A percentile compares a stretch with the other conserved stretches of the same genome.
Conservation (phyloP, 192 early-diverging fungal species). For the Gamsiella multidivaricata region DNA sequence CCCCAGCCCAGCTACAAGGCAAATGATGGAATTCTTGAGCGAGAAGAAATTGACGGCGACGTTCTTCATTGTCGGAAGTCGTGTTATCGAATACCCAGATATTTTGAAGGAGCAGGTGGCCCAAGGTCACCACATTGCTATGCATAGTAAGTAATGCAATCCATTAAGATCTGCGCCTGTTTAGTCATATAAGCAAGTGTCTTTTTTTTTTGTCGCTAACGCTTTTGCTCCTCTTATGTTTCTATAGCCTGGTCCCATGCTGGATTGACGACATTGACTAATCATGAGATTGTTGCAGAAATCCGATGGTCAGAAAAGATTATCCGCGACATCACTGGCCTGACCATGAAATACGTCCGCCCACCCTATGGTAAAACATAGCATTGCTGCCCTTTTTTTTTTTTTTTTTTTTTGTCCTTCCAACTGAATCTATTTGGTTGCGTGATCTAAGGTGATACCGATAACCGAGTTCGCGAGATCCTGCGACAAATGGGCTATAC, state of each 20-base stretch:
- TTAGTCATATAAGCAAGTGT: background rate
- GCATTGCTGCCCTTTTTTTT: background rate
- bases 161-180: background rate
- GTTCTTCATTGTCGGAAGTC: slow-evolving; percentile 60
- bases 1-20: slow-evolving; percentile 47
- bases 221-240: no score
- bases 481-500: slow-evolving; percentile 62
- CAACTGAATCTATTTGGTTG: no score
- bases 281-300: slow-evolving; percentile 65
- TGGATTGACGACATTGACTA: slow-evolving; percentile 59
- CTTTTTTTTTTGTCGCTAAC: background rate
- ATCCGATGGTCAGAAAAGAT: slow-evolving; percentile 62
- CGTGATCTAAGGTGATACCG: slow-evolving; percentile 55
- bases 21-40: slow-evolving; percentile 47
- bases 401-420: background rate
- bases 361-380: slow-evolving; percentile 66
- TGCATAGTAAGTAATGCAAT: slow-evolving; percentile 60
- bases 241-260: slow-evolving; percentile 66
- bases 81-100: slow-evolving; percentile 58
- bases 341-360: slow-evolving; percentile 61
- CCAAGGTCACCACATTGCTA: slow-evolving; percentile 60
- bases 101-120: slow-evolving; percentile 47
- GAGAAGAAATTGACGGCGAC: slow-evolving; percentile 48
- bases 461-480: slow-evolving; percentile 65
- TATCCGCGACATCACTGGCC: slow-evolving; percentile 64